Conservation (phyloP, 768 basidiomycete species). For the Trametes punicea region DNA sequence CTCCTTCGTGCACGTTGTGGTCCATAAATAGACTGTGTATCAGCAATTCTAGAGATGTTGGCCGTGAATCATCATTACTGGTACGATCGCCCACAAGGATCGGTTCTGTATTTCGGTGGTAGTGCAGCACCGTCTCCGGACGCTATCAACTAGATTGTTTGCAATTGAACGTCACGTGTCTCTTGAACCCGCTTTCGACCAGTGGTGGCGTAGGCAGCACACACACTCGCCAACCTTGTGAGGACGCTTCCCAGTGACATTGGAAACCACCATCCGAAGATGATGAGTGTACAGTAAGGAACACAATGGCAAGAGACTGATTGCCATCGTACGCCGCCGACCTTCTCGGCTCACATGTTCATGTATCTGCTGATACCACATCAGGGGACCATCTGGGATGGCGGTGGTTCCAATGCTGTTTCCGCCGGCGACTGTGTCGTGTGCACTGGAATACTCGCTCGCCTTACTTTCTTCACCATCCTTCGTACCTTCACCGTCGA, state of each 20-base stretch:
- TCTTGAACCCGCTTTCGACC: conserved; percentile 8
- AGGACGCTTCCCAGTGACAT: conserved; percentile 8
- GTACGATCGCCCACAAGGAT: too few species aligned
- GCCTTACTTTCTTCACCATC: neutral
- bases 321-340: neutral
- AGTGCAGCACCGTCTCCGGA: too few species aligned
- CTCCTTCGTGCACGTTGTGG: too few species aligned
- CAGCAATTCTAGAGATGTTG: too few species aligned
- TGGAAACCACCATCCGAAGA: neutral
- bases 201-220: conserved; percentile 13
- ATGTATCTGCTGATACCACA: too few species aligned
- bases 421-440: neutral
- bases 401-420: too few species aligned
- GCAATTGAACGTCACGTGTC: conserved; percentile 1
- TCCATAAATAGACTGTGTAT: too few species aligned
- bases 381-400: too few species aligned
- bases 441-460: neutral
- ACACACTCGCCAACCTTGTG: neutral
- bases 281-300: neutral
- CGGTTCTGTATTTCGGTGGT: too few species aligned
- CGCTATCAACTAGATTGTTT: too few species aligned
- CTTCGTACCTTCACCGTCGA: conserved; percentile 1
- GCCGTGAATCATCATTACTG: too few species aligned
- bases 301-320: neutral
- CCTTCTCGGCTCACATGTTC: too few species aligned